Percentiles rank a stretch among this genome's conserved stretches.
phyloP scores from a whole-genome alignment of 78 protist genomes.

The Mantamonas sphyraenae region DNA sequence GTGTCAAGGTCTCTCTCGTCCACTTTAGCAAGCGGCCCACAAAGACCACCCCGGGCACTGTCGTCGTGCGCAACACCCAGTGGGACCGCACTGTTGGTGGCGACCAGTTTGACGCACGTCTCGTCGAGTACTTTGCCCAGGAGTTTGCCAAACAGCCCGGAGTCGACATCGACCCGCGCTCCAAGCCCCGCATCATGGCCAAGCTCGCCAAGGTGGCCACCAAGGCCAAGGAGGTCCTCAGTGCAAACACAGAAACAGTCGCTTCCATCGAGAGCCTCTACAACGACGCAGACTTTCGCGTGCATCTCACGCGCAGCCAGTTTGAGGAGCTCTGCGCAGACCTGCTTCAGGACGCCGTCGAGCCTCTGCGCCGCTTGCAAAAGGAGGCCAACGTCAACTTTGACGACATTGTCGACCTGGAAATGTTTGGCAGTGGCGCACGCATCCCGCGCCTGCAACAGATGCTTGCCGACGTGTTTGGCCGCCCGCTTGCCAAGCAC shows the following conservation, averaged over 20 bases:
- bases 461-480: neutral
- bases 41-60: neutral
- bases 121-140: conserved; percentile 35
- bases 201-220: conserved; percentile 56
- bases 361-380: conserved; percentile 24
- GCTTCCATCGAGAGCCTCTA: conserved; percentile 11
- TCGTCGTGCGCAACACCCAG: conserved; percentile 17
- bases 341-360: conserved; percentile 45
- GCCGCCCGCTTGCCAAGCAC: conserved; percentile 40
- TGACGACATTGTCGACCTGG: neutral
- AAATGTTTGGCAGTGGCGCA: neutral
- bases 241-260: conserved; percentile 47
- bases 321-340: conserved; percentile 44
- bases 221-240: conserved; percentile 54
- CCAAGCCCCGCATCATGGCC: conserved; percentile 34
- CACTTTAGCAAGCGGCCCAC: conserved; percentile 11
- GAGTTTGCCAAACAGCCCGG: neutral
- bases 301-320: conserved; percentile 28
- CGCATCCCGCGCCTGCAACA: conserved; percentile 34
- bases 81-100: conserved; percentile 65
- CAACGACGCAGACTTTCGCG: conserved; percentile 47
- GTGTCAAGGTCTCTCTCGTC: conserved; percentile 34
- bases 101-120: conserved; percentile 37
- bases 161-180: neutral
- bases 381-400: neutral